Evolutionary conservation across 352 stramenopile genomes (phyloP).

Genomic region (Phytophthora litchii): DNA sequence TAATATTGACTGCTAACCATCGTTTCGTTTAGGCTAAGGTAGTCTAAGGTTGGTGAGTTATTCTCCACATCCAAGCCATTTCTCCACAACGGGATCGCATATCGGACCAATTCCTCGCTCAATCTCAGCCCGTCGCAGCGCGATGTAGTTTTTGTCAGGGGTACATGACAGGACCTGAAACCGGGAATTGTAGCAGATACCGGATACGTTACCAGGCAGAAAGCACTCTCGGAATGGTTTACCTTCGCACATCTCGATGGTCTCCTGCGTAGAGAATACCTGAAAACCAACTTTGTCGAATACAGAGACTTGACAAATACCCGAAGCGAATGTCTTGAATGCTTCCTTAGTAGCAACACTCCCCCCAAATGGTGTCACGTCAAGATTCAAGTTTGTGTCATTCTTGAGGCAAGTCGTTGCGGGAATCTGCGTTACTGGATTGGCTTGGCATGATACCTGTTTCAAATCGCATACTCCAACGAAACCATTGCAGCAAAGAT

Average conservation of each 20-base stretch:
- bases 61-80: constrained; percentile 37
- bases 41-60: not conserved
- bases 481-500: constrained; percentile 26
- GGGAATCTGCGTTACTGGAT: not conserved
- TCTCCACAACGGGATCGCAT: constrained; percentile 34
- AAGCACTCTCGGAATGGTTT: constrained; percentile 32
- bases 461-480: constrained; percentile 10
- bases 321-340: constrained; percentile 10
- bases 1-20: not conserved
- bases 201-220: constrained; percentile 2
- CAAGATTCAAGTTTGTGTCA: not conserved
- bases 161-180: constrained; percentile 34
- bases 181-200: constrained; percentile 21
- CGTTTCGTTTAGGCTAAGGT: not conserved
- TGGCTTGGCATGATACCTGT: constrained; percentile 13
- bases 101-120: constrained; percentile 15
- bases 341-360: constrained; percentile 3
- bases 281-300: constrained; percentile 6
- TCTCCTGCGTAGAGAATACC: constrained; percentile 6
- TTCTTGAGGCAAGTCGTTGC: constrained; percentile 16
- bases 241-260: constrained; percentile 27
- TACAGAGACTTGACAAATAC: constrained; percentile 6
- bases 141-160: constrained; percentile 16
- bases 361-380: constrained; percentile 8
- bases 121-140: constrained; percentile 27